Evolutionary conservation across 192 early-diverging fungal genomes (phyloP), one percentile per base, ranked within the genome.

Genomic region (Coemansia sp.): DNA sequence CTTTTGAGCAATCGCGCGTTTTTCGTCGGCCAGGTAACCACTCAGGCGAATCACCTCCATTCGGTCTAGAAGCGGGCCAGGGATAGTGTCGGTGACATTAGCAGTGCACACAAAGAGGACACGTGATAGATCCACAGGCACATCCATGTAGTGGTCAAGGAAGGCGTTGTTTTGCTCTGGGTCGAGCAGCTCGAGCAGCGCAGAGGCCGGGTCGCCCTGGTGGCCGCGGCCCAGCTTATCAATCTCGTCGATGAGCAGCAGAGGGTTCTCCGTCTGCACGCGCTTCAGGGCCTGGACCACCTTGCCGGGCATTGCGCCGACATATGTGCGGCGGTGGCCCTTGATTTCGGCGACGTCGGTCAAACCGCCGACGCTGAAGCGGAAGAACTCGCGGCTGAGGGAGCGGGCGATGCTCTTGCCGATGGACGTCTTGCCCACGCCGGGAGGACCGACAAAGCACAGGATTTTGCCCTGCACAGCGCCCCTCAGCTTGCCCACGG

Each of bases 91-190:
- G 5, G 93, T 80, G 13, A 90, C 85, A 54, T 99, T 99, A 34
- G 97, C 97, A 1, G 97, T 99, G 77, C 97, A 99, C 18, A 99
- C 94, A 81, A 99, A 99, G 25, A 99, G 77, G 2, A 99, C 94
- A 65, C 95, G 94, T 56, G 97, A 99, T 23, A 99, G 79, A 60
- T 99, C 93, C 9, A 99, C 81, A 0, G 97, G 94, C 9, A 99
- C 90, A 70, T 99, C 97, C 93, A 99, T 94, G 82, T 99, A 99
- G 72, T 99, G 97, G 76, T 99, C 97, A 48, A 99, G 81, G 79
- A 99, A 99, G 3, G 91, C 87, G 36, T 77, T 81, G 71, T 99
- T 99, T 64, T 99, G 97, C 63, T 99, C 97, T 9, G 97, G 97
- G 47, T 99, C 97, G 13, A 99, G 76, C 29, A 99, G 76, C 72